Base-by-base conservation (phyloP, 352 stramenopile genomes). In the Phytopythium cucurbitacearum region DNA sequence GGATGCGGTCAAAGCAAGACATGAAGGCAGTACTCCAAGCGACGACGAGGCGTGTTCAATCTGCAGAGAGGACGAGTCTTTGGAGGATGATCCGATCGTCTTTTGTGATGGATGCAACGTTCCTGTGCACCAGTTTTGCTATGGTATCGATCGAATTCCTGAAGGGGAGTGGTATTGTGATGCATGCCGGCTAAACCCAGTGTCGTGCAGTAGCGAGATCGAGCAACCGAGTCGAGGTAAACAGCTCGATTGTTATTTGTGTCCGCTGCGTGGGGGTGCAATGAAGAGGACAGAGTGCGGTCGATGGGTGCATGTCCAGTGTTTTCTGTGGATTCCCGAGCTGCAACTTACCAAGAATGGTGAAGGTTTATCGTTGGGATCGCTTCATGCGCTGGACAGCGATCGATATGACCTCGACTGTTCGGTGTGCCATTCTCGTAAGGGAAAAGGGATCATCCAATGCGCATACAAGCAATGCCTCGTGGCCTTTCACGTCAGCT, bases 61-160 rank as follows among this genome's bases (percentile, higher is more conserved):
- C 50, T 97, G 89, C 59, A 66, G 71, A 5, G 81, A 94, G 38
- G 69, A 71, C 36, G 83, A 96, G 49, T 89, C 79, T 4, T 89
- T 79, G 49, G 86, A 94, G n/a, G 80, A 92, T 40, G 90, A 97
- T 53, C 76, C 75, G 40, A 96, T 97, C 48, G 71, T 97, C 3
- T 95, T 94, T 60, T 97, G 89, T 48, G 89, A 95, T 46, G 85
- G 85, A 5, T 97, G 89, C 49, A 71, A 96, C 56, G 66, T 92
- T 15, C 70, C 77, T 4, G 84, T 96, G 3, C 89, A 97, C 64
- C 88, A 97, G 60, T 87, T 85, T 53, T 97, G 89, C 67, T 97
- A 97, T 48, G 86, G 84, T 4, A 76, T 97, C 8, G 61, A 61
- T 6, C 13, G 50, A 3, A 50, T 96, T 10, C 85, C 87, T 2